A percentile compares a stretch with the other conserved stretches of the same genome.
phyloP scores from a whole-genome alignment of 352 stramenopile species.

The Pythium dissotocum region DNA sequence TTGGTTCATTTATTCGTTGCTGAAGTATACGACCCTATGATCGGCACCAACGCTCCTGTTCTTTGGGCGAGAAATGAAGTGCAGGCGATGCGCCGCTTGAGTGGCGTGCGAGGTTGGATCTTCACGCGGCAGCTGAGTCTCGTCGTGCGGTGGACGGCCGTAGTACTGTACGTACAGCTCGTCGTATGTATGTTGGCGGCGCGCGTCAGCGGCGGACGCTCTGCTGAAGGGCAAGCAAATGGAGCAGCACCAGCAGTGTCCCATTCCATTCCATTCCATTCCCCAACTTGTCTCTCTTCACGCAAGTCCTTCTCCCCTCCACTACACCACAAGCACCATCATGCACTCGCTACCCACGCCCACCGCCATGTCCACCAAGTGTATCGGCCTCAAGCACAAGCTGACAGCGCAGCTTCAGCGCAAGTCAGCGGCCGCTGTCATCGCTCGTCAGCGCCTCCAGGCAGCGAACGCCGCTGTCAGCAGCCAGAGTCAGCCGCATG shows the following conservation, averaged over 20 bases:
- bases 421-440: background rate
- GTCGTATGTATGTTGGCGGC: background rate
- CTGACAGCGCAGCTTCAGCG: slow-evolving; percentile 6
- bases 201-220: background rate
- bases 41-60: background rate
- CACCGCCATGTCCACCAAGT: slow-evolving; percentile 1
- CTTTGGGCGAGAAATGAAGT: slow-evolving; percentile 14
- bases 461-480: background rate
- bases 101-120: slow-evolving; percentile 22
- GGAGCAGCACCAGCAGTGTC: background rate
- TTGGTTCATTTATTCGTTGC: background rate
- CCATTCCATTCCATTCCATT: slow-evolving; percentile 16
- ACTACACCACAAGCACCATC: slow-evolving; percentile 2
- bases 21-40: background rate
- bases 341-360: slow-evolving; percentile 23
- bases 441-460: background rate
- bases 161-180: slow-evolving; percentile 2
- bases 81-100: slow-evolving; percentile 13
- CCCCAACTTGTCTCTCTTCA: slow-evolving; percentile 10
- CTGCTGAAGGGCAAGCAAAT: background rate
- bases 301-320: background rate
- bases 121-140: slow-evolving; percentile 16
- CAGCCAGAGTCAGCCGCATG: slow-evolving; percentile 13
- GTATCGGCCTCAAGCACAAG: slow-evolving; percentile 16
- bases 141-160: background rate